Conservation (phyloP, 441 rosid species). For the Geranium incanum region DNA sequence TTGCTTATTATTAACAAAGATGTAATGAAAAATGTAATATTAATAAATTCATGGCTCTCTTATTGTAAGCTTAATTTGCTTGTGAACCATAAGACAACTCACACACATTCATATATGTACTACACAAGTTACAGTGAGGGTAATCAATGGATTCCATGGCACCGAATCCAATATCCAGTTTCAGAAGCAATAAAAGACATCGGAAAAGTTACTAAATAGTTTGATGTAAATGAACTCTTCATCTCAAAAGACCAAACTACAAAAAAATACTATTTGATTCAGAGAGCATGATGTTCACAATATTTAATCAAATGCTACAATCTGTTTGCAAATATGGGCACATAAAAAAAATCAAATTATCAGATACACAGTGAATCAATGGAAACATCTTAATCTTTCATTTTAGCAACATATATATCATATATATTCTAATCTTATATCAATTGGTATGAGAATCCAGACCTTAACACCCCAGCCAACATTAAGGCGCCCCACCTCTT, state of each 20-base stretch:
- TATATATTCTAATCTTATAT: neutral
- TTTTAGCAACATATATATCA: neutral
- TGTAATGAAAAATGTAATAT: neutral
- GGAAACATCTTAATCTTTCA: neutral
- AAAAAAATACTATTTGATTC: constrained; percentile 22
- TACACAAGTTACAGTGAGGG: too few species aligned
- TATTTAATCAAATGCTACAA: constrained; percentile 6
- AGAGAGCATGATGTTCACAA: constrained; percentile 22
- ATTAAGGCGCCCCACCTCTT: constrained; percentile 95
- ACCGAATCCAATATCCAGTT: neutral
- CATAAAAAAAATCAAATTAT: too few species aligned
- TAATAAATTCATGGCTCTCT: neutral
- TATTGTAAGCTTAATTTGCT: neutral
- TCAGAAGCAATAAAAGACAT: neutral
- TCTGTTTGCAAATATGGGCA: neutral
- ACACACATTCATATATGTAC: neutral
- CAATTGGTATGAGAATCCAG: constrained; percentile 17
- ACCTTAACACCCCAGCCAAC: constrained; percentile 98
- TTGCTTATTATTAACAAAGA: neutral
- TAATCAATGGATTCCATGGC: neutral
- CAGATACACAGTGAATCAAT: neutral
- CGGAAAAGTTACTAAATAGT: neutral
- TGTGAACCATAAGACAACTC: neutral
- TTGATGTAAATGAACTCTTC: neutral
- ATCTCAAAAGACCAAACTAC: constrained; percentile 90